These are phyloP conservation scores for Diplodia intermedia DNA, from an alignment of 2,329 filamentous ascomycete genomes.

Conservation along the genomic window DNA sequence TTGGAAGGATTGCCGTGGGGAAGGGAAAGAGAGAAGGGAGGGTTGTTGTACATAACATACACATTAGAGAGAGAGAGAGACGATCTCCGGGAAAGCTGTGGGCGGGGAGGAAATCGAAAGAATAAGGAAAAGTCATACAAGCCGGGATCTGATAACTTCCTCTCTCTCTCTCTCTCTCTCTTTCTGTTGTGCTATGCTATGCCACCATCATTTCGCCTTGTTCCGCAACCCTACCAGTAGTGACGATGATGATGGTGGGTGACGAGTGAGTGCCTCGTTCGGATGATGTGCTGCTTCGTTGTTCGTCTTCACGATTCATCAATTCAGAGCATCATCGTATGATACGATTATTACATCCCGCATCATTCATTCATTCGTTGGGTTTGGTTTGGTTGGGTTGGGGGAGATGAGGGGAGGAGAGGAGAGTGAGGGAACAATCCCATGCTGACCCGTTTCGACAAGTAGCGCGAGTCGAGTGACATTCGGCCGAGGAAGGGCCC, in stretches of 20 bases:
- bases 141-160: background rate
- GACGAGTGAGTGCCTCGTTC: no score
- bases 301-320: no score
- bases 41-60: constrained; percentile 8
- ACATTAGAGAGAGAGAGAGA: background rate
- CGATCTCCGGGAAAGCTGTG: background rate
- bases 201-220: no score
- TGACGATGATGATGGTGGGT: no score
- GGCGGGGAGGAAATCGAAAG: background rate
- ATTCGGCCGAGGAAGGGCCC: background rate
- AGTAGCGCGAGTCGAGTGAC: background rate
- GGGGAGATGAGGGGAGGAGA: no score
- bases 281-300: no score
- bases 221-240: no score
- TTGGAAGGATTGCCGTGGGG: no score
- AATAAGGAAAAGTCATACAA: constrained; percentile 1
- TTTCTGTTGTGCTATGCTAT: no score
- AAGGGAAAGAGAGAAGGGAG: background rate
- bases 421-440: background rate
- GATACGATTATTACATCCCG: background rate
- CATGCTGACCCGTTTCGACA: constrained; percentile 1
- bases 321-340: background rate
- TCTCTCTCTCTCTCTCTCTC: no score
- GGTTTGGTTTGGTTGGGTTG: no score
- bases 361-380: no score